These are phyloP conservation scores for Diaporthe batatas DNA, from an alignment of 2,329 filamentous ascomycete species.

Conservation along the genomic window DNA sequence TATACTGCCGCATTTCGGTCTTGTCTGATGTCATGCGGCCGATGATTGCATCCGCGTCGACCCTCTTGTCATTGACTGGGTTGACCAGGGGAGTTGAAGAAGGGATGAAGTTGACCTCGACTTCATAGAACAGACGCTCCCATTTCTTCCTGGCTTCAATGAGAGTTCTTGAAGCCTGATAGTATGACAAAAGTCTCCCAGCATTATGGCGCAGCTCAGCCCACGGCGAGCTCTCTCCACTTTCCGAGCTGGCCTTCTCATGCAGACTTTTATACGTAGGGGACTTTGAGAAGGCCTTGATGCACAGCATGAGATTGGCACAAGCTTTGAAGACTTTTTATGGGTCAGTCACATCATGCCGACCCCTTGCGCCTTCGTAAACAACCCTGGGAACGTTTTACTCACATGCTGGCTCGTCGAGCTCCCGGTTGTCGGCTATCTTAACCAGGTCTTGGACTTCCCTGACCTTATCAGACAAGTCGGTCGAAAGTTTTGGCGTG, in stretches of 20 bases:
- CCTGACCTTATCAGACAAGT: constrained; percentile 1
- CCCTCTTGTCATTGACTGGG: constrained; percentile 35
- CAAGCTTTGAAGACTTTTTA: constrained; percentile 25
- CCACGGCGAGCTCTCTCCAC: constrained; percentile 44
- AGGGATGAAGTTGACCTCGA: constrained; percentile 46
- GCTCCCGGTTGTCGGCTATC: not conserved
- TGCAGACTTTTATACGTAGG: constrained; percentile 42
- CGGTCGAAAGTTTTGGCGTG: not conserved
- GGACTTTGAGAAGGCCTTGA: constrained; percentile 21
- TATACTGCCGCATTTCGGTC: constrained; percentile 20
- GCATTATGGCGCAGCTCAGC: constrained; percentile 47
- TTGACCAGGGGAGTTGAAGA: constrained; percentile 46
- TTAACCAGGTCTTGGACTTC: constrained; percentile 8
- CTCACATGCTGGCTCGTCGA: constrained; percentile 10
- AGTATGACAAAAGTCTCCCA: constrained; percentile 48
- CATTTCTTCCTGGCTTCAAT: constrained; percentile 46
- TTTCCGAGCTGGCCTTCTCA: constrained; percentile 37
- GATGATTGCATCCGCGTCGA: constrained; percentile 44
- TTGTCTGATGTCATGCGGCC: constrained; percentile 39
- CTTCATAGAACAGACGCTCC: constrained; percentile 50
- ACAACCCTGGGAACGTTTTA: too few relatives aligned
- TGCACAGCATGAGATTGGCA: not conserved
- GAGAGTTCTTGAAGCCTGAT: constrained; percentile 45
- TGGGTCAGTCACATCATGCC: not conserved
- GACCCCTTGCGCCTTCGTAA: accelerated